These are phyloP conservation scores for Melaleuca alternifolia DNA, from an alignment of 345 rosid species.

Conservation along the genomic window DNA sequence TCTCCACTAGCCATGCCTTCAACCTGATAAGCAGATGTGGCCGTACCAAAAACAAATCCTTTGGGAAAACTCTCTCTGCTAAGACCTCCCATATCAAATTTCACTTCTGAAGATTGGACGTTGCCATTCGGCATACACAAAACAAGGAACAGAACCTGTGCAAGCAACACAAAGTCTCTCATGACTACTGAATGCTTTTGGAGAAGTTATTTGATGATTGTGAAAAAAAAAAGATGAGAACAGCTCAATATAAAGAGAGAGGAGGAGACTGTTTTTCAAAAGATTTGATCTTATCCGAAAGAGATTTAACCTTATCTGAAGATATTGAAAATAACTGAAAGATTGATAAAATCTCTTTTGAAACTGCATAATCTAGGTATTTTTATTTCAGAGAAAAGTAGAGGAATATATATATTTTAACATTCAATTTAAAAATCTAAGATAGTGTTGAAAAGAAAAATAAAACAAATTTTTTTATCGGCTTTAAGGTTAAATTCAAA, in stretches of 20 bases:
- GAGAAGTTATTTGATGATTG: neutral
- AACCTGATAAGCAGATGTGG: slow-evolving; percentile 45
- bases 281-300: neutral
- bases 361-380: neutral
- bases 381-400: neutral
- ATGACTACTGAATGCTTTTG: neutral
- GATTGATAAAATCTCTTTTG: neutral
- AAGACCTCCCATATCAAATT: slow-evolving; percentile 33
- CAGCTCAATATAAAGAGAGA: neutral
- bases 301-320: neutral
- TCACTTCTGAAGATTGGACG: neutral
- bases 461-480: neutral
- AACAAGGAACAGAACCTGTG: neutral
- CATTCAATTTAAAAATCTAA: neutral
- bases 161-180: neutral
- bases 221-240: neutral
- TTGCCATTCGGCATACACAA: neutral
- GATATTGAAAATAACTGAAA: neutral
- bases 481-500: neutral
- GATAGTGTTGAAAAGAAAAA: neutral
- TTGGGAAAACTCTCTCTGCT: slow-evolving; percentile 29
- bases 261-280: neutral
- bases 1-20: slow-evolving; percentile 55
- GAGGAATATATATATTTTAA: neutral
- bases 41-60: slow-evolving; percentile 41